Base-by-base conservation (phyloP, 1,284 basidiomycete species). In the Malassezia sympodialis region DNA sequence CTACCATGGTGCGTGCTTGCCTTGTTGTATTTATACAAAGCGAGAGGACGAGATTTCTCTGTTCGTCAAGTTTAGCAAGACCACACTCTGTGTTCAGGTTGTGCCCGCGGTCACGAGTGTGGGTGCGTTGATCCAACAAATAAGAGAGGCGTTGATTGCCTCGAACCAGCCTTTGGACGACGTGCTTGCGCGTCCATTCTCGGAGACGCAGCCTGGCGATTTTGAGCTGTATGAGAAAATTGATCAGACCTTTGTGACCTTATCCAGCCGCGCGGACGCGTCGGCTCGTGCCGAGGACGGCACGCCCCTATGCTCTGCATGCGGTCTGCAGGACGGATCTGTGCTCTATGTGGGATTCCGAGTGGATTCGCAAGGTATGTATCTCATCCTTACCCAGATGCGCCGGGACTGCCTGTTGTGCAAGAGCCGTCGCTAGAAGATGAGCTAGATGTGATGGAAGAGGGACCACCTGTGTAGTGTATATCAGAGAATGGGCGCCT, bases 301-400 rank as follows among this genome's bases (percentile, higher is more conserved):
- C 12, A 40, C 44, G 4, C 32, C 49, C 14, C 37, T 41, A 5
- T 34, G 51, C 26, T 30, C 34, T 5, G 26, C 32, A 5, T 32
- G 46, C 10, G 34, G 30, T 10, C 44, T 58, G 7, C 35, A 40
- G 11, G 52, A 54, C 40, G 14, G 41, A 2, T n/a, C 23, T 17
- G 31, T 35, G 21, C 24, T 58, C 21, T 58, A 56, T 24, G 34
- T 56, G 15, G 51, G 56, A n/a, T 58, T 47, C 21, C 41, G 43
- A n/a, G 32, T 23, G 7, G n/a, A 32, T 1, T 34, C n/a, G 6
- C 21, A 43, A 11, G 49, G 53, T 51, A 11, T 26, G 53, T 46
- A 12, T 4, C 8, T 4, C 8, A 24, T 27, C 1, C 45, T 50
- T 8, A 54, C 15, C 3, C 32, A 49, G 50, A 43, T 17, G 30